phyloP scores from a whole-genome alignment of 257 asterid genomes.

The Solanum arcanum region DNA sequence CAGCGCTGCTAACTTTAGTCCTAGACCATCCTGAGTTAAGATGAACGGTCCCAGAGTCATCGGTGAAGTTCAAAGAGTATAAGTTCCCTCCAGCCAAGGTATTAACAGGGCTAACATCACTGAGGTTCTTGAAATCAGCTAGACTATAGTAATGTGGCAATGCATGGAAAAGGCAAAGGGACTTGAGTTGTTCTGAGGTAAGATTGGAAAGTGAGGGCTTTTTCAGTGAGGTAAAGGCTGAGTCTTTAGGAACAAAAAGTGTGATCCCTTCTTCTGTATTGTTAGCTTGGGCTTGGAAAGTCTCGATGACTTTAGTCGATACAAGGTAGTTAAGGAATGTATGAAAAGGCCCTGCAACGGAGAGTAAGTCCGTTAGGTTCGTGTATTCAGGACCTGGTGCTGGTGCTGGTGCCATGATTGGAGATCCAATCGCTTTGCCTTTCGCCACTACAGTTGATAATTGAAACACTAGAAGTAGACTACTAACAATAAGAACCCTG shows the following conservation, averaged over 20 bases:
- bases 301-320: constrained; percentile 51
- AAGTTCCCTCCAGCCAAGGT: constrained; percentile 53
- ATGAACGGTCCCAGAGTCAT: constrained; percentile 43
- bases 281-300: constrained; percentile 74
- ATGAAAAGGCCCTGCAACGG: constrained; percentile 73
- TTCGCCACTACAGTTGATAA: constrained; percentile 15
- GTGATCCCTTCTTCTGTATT: constrained; percentile 68
- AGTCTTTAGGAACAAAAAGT: constrained; percentile 59
- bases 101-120: constrained; percentile 45
- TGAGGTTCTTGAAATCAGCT: constrained; percentile 68
- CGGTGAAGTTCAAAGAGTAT: constrained; percentile 43
- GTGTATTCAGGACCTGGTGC: constrained; percentile 64
- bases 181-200: constrained; percentile 51
- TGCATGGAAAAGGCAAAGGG: constrained; percentile 66
- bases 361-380: constrained; percentile 52
- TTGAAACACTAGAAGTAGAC: constrained; percentile 11
- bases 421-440: constrained; percentile 24
- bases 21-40: constrained; percentile 62
- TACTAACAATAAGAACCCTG: constrained; percentile 5
- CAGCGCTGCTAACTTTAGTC: constrained; percentile 63
- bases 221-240: constrained; percentile 41
- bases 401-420: constrained; percentile 33
- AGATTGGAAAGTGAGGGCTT: constrained; percentile 51
- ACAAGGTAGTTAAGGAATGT: constrained; percentile 56
- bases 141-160: constrained; percentile 57